Evolutionary conservation across 345 rosid species (phyloP).

Genomic region (Cardamine occulta): DNA sequence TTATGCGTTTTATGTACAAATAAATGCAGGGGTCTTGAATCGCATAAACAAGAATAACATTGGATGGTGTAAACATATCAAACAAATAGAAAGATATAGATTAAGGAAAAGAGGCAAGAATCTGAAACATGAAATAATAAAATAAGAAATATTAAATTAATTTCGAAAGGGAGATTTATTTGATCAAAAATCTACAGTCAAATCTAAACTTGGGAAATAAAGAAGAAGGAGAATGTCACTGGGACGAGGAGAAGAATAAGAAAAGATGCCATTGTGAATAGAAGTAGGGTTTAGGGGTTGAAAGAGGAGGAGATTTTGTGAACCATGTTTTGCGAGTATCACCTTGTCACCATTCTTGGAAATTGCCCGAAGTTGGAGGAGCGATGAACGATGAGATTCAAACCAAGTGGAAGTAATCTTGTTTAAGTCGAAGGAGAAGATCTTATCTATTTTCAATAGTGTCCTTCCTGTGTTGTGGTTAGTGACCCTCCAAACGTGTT

Average conservation of each 20-base stretch:
- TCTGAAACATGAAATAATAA: too few relatives aligned
- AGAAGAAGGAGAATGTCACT: not conserved
- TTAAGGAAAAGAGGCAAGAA: too few relatives aligned
- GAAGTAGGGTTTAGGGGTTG: not conserved
- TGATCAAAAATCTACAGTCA: too few relatives aligned
- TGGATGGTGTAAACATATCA: too few relatives aligned
- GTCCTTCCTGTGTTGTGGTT: conserved; percentile 15
- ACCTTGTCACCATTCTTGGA: not conserved
- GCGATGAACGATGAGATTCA: too few relatives aligned
- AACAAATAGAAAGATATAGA: too few relatives aligned
- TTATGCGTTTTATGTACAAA: too few relatives aligned
- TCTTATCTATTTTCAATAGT: not conserved
- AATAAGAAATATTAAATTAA: too few relatives aligned
- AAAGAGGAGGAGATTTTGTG: not conserved
- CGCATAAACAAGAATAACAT: too few relatives aligned
- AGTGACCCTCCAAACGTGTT: conserved; percentile 25
- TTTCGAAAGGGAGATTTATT: too few relatives aligned
- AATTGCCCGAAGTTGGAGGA: too few relatives aligned
- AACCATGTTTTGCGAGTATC: not conserved
- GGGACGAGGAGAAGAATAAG: not conserved
- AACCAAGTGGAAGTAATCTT: not conserved
- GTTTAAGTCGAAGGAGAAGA: not conserved
- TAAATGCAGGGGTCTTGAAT: too few relatives aligned
- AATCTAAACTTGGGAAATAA: conserved; percentile 2
- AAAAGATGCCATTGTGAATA: not conserved